Base-by-base conservation (phyloP, 164 flowering plant species). In the Vitis vinifera region DNA sequence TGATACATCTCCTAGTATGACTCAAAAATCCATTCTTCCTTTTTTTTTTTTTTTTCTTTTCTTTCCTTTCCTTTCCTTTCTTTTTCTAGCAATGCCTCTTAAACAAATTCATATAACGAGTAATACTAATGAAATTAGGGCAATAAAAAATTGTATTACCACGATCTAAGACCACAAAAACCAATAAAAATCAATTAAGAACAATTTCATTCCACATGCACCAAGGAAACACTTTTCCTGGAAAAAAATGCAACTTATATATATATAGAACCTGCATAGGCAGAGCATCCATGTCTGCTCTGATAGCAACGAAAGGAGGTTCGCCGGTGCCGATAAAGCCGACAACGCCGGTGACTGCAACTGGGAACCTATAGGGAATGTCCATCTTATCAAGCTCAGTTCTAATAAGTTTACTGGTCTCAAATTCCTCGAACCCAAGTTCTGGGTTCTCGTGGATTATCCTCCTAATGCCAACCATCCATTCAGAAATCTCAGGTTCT, bases 231-330 rank as follows among this genome's bases (percentile, higher is more conserved):
- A 19, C 31, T 17, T 57, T n/a, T 17, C 60, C 30, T 29, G 63
- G 56, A 7, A 3, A 49, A 8, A 31, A 65, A 68, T 4, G 63
- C 44, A 48, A 0, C 29, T 10, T 4, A 29, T 31, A 50, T 13
- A 10, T n/a, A 2, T 17, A 2, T 14, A 11, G 55, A 51, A 84
- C 85, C 87, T 84, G 67, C 58, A 83, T 73, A 17, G 80, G 50
- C 0, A 81, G 78, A 76, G 87, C 87, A 66, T 84, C 87, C 87
- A 84, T 84, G 44, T 84, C 85, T 4, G 85, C 85, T 67, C 87
- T 63, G 9, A 83, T 44, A 1, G 80, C 85, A 23, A 81, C 81
- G 53, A 79, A 79, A 57, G 84, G 84, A 5, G 79, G 75, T 16
- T 23, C 19, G 3, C 83, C 81, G 7, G 78, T 71, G 27, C 87